A percentile compares a stretch with the other conserved stretches of the same genome.
Evolutionary conservation across 2,329 filamentous ascomycete genomes (phyloP).

Genomic region (Aspergillus udagawae): DNA sequence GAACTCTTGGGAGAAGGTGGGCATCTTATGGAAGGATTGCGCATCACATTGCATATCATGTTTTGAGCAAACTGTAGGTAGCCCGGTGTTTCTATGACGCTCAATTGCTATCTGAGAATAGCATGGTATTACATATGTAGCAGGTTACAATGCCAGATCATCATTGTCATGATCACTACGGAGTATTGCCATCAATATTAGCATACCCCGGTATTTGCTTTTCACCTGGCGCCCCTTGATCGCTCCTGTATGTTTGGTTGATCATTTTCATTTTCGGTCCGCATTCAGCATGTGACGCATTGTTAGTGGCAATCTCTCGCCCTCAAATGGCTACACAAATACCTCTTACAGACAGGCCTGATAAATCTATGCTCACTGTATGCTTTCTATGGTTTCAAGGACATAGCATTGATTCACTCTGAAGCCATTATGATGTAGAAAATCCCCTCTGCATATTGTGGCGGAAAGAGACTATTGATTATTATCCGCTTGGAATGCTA

Average conservation of each 20-base stretch:
- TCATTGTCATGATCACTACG: neutral
- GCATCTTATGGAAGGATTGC: neutral
- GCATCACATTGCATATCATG: neutral
- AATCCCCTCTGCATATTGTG: neutral
- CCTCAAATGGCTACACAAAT: neutral
- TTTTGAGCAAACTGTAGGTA: neutral
- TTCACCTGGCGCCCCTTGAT: neutral
- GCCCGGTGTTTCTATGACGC: neutral
- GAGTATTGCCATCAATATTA: neutral
- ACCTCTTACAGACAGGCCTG: neutral
- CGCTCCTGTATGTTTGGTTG: neutral
- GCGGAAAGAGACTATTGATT: neutral
- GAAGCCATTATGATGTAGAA: neutral
- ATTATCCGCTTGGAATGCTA: neutral
- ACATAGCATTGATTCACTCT: neutral
- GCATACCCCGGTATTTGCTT: neutral
- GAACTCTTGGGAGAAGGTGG: neutral
- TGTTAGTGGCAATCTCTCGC: neutral
- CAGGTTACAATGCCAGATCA: neutral
- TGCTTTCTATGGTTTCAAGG: neutral
- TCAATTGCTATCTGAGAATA: conserved; percentile 1
- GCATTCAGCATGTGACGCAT: neutral
- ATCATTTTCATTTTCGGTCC: neutral
- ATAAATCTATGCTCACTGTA: neutral
- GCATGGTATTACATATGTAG: conserved; percentile 2